Conservation (phyloP, 2,329 filamentous ascomycete genomes). For the Metarhizium brunneum region DNA sequence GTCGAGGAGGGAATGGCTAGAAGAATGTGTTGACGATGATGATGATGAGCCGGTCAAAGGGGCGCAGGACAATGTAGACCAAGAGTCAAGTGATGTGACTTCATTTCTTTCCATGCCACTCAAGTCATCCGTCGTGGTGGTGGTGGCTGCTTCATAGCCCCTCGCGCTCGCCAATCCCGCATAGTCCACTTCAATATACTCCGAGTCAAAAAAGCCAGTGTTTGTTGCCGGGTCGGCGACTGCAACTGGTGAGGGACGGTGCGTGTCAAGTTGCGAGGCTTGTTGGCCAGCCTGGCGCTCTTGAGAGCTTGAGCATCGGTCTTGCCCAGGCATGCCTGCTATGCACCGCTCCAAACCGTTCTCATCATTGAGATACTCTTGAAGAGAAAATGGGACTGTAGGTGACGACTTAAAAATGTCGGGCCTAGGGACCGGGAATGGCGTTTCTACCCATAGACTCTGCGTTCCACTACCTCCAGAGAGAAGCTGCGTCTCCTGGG, state of each 20-base stretch:
- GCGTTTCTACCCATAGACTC: neutral
- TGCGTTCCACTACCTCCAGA: neutral
- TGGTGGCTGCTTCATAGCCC: neutral
- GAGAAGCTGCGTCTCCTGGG: neutral
- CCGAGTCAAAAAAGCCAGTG: neutral
- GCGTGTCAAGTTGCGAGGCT: neutral
- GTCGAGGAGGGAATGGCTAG: neutral
- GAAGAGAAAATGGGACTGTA: slow-evolving; percentile 1
- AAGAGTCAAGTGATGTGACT: neutral
- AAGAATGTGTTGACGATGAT: neutral
- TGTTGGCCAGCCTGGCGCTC: neutral
- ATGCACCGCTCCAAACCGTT: slow-evolving; percentile 2
- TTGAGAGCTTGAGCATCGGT: neutral
- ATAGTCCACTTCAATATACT: neutral
- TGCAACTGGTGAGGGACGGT: neutral
- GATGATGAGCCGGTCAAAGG: neutral
- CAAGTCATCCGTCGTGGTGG: neutral
- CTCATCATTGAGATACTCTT: slow-evolving; percentile 2
- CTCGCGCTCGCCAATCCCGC: neutral
- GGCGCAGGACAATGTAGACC: neutral
- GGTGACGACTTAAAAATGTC: neutral
- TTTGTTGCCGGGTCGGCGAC: neutral
- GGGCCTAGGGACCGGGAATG: neutral
- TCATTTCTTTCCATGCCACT: neutral
- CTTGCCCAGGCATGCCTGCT: neutral